phyloP scores from a whole-genome alignment of 257 asterid genomes.

The Solanum chilense region DNA sequence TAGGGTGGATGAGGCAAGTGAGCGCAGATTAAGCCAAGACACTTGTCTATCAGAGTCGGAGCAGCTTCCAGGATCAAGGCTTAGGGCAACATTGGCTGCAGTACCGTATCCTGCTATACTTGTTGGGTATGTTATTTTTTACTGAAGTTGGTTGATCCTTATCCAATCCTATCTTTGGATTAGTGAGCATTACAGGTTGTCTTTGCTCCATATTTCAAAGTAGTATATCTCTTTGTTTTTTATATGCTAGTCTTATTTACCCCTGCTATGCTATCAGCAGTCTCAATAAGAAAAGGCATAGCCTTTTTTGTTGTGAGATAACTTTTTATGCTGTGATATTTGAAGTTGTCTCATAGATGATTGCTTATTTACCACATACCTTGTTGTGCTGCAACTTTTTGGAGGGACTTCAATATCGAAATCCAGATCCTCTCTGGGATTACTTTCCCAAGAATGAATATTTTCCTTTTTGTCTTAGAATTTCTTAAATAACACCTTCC shows the following conservation, averaged over 20 bases:
- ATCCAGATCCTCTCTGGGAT: neutral
- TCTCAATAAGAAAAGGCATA: neutral
- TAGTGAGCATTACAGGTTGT: neutral
- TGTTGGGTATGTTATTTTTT: constrained; percentile 63
- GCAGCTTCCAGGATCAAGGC: constrained; percentile 57
- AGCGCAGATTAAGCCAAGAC: constrained; percentile 31
- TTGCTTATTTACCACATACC: neutral
- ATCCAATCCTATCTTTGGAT: neutral
- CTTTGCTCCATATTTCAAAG: neutral
- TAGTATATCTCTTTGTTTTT: neutral
- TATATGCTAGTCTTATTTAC: neutral
- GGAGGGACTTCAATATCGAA: neutral
- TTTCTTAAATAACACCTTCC: neutral
- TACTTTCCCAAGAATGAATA: neutral
- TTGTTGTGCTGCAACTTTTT: neutral
- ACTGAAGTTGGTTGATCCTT: neutral
- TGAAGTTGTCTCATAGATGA: neutral
- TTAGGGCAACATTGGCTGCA: constrained; percentile 73
- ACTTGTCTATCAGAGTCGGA: constrained; percentile 51
- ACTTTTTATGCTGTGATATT: neutral
- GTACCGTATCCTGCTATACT: constrained; percentile 96
- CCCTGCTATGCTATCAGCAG: neutral
- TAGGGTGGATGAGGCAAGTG: constrained; percentile 58
- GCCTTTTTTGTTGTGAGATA: neutral
- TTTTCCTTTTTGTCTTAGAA: neutral